Percentiles rank a stretch among this genome's conserved stretches.
Evolutionary conservation across 306 rosid species (phyloP).

Genomic region (Quercus variabilis): DNA sequence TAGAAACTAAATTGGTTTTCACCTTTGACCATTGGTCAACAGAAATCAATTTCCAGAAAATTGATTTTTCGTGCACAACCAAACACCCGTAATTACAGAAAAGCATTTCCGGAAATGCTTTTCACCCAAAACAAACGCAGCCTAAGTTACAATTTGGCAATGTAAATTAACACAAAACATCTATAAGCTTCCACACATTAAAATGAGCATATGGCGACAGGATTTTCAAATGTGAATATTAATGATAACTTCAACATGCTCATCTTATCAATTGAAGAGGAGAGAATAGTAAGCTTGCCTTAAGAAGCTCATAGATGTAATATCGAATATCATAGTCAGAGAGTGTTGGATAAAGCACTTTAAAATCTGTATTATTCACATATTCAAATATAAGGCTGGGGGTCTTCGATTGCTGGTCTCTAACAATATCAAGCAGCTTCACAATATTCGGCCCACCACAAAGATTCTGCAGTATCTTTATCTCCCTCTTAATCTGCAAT

Average conservation of each 20-base stretch:
- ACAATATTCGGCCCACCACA: slow-evolving; percentile 91
- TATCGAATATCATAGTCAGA: slow-evolving; percentile 79
- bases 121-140: too few relatives aligned
- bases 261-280: neutral
- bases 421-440: slow-evolving; percentile 88
- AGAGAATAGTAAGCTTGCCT: slow-evolving; percentile 47
- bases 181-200: neutral
- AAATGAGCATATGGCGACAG: neutral
- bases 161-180: neutral
- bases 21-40: too few relatives aligned
- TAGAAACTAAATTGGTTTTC: too few relatives aligned
- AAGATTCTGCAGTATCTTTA: slow-evolving; percentile 87
- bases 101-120: too few relatives aligned
- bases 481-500: slow-evolving; percentile 93
- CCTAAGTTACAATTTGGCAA: neutral
- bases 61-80: too few relatives aligned
- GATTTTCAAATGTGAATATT: neutral
- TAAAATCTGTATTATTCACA: slow-evolving; percentile 89
- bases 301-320: slow-evolving; percentile 78
- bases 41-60: too few relatives aligned
- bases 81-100: too few relatives aligned
- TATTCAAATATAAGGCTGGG: slow-evolving; percentile 84
- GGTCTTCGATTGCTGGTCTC: slow-evolving; percentile 96
- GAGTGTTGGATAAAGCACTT: slow-evolving; percentile 84
- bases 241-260: neutral